These are phyloP conservation scores for Closterium sp. DNA, from an alignment of 139 green algal genomes.

Conservation along the genomic window DNA sequence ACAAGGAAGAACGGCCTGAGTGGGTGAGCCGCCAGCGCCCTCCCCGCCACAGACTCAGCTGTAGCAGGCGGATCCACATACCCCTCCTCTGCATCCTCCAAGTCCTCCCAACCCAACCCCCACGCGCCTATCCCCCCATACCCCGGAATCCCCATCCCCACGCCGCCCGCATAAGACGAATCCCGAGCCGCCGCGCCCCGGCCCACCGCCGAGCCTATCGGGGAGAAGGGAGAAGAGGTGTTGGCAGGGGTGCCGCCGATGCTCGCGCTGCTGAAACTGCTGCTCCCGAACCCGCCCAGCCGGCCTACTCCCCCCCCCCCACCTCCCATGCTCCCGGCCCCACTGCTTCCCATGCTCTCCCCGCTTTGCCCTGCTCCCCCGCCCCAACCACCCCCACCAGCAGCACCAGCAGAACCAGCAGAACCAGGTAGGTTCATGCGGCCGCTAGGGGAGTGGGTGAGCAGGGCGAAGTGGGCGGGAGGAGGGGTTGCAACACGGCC, in stretches of 20 bases:
- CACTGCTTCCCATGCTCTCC: neutral
- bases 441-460: neutral
- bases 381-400: neutral
- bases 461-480: neutral
- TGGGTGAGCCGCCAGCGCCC: conserved; percentile 31
- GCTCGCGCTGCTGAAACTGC: neutral
- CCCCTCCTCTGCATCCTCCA: conserved; percentile 29
- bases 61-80: conserved; percentile 27
- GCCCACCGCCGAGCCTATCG: neutral
- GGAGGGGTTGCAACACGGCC: conserved; percentile 7
- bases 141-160: conserved; percentile 37
- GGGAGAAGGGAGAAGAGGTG: neutral
- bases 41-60: conserved; percentile 12
- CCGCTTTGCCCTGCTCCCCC: too few relatives aligned
- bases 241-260: neutral
- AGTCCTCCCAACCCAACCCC: conserved; percentile 44
- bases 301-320: neutral
- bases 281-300: neutral
- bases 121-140: conserved; percentile 44
- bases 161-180: neutral
- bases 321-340: neutral
- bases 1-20: conserved; percentile 34
- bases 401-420: neutral
- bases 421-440: neutral
- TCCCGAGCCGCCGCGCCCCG: neutral